Percentiles rank a stretch among this genome's conserved stretches.
Evolutionary conservation across 2,329 filamentous ascomycete species (phyloP).

Genomic region (Didymellaceae sp.): DNA sequence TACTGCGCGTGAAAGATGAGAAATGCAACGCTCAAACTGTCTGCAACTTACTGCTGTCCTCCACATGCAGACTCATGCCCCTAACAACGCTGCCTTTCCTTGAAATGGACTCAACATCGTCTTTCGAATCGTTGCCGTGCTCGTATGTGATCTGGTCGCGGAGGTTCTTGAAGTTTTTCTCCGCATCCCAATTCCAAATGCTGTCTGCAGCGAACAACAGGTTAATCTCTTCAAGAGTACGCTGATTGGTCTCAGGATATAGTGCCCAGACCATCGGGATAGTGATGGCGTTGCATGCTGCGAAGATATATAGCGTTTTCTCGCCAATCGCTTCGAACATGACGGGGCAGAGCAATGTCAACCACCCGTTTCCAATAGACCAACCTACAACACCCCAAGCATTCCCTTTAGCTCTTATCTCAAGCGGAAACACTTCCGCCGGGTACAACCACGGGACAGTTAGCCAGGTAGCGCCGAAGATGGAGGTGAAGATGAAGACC

Average conservation of each 20-base stretch:
- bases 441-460: constrained; percentile 67
- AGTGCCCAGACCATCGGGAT: constrained; percentile 76
- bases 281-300: constrained; percentile 67
- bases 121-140: neutral
- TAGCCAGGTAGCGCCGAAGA: constrained; percentile 70
- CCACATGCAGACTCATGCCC: constrained; percentile 9
- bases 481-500: constrained; percentile 71
- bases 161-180: constrained; percentile 37
- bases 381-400: constrained; percentile 79
- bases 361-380: constrained; percentile 76
- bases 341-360: constrained; percentile 51
- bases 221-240: constrained; percentile 78
- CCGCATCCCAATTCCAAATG: constrained; percentile 67
- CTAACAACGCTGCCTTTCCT: constrained; percentile 9
- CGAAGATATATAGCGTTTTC: constrained; percentile 78
- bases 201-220: constrained; percentile 71
- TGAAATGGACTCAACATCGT: constrained; percentile 6
- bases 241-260: constrained; percentile 76
- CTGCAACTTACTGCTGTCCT: constrained; percentile 16
- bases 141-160: constrained; percentile 21
- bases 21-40: neutral
- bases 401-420: constrained; percentile 75
- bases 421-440: constrained; percentile 75
- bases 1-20: constrained; percentile 4
- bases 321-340: constrained; percentile 67